Evolutionary conservation across 2,329 filamentous ascomycete species (phyloP).

Genomic region (Aschersonia sp.): DNA sequence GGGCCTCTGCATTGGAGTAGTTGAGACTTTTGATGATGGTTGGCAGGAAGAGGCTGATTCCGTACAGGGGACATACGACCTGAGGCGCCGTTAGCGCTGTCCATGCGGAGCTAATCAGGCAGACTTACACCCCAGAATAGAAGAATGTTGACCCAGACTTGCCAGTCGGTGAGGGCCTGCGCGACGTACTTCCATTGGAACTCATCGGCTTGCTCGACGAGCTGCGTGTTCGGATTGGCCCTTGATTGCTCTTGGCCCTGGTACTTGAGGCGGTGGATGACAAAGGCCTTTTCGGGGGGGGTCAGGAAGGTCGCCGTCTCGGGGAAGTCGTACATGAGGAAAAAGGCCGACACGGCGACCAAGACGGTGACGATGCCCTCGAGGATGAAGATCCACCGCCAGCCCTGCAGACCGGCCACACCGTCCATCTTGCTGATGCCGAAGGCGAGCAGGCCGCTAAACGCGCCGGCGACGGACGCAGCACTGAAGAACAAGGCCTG

Average conservation of each 20-base stretch:
- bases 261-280: slow-evolving; percentile 53
- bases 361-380: slow-evolving; percentile 58
- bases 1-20: slow-evolving; percentile 39
- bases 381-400: slow-evolving; percentile 55
- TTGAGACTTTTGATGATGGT: slow-evolving; percentile 48
- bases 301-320: slow-evolving; percentile 64
- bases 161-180: slow-evolving; percentile 65
- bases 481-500: slow-evolving; percentile 71
- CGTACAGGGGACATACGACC: slow-evolving; percentile 39
- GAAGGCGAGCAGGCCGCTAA: slow-evolving; percentile 58
- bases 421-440: slow-evolving; percentile 58
- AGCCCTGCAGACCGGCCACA: slow-evolving; percentile 41
- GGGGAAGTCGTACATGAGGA: slow-evolving; percentile 66
- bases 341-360: slow-evolving; percentile 53
- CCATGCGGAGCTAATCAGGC: no score
- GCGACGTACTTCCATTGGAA: slow-evolving; percentile 66
- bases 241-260: slow-evolving; percentile 29
- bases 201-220: slow-evolving; percentile 51
- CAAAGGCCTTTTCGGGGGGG: slow-evolving; percentile 54
- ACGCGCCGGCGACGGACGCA: slow-evolving; percentile 65
- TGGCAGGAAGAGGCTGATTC: slow-evolving; percentile 46
- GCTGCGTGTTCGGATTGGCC: slow-evolving; percentile 8
- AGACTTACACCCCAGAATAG: slow-evolving; percentile 48
- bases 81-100: slow-evolving; percentile 8
- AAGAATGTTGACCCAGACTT: slow-evolving; percentile 49